These are phyloP conservation scores for Fraxinus americana DNA, from an alignment of 257 asterid species.

Conservation along the genomic window DNA sequence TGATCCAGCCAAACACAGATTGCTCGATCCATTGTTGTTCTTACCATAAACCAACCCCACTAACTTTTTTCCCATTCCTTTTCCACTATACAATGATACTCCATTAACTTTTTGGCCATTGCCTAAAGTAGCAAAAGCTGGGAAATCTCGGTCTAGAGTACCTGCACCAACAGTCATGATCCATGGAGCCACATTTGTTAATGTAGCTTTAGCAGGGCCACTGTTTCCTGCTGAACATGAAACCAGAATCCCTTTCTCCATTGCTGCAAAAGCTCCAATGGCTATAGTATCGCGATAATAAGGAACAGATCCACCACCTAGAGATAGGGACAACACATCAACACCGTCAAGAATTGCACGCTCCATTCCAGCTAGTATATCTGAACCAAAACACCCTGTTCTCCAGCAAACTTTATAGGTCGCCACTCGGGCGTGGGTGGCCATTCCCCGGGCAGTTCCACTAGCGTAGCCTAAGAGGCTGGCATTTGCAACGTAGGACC, in stretches of 20 bases:
- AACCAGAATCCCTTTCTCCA: slow-evolving; percentile 66
- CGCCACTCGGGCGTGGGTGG: slow-evolving; percentile 62
- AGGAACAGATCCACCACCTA: slow-evolving; percentile 49
- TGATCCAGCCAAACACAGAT: slow-evolving; percentile 49
- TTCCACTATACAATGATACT: slow-evolving; percentile 56
- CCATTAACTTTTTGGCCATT: slow-evolving; percentile 49
- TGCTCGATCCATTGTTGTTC: slow-evolving; percentile 34
- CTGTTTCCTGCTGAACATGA: slow-evolving; percentile 70
- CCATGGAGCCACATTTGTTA: slow-evolving; percentile 75
- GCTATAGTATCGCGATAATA: slow-evolving; percentile 54
- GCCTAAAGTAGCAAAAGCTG: slow-evolving; percentile 47
- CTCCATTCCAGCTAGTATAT: slow-evolving; percentile 64
- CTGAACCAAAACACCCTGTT: slow-evolving; percentile 58
- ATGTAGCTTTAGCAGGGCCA: slow-evolving; percentile 41
- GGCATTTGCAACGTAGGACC: slow-evolving; percentile 48
- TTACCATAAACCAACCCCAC: slow-evolving; percentile 45
- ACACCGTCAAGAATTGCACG: slow-evolving; percentile 69
- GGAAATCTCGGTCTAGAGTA: slow-evolving; percentile 61
- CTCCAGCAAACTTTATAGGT: slow-evolving; percentile 68
- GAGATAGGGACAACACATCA: slow-evolving; percentile 65
- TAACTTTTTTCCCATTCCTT: slow-evolving; percentile 37
- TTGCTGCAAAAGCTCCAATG: slow-evolving; percentile 64
- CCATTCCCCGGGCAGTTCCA: slow-evolving; percentile 79
- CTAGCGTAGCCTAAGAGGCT: slow-evolving; percentile 61
- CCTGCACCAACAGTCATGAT: slow-evolving; percentile 78